Base-by-base conservation (phyloP, 2,329 filamentous ascomycete genomes). In the Rutstroemia sydowiana region DNA sequence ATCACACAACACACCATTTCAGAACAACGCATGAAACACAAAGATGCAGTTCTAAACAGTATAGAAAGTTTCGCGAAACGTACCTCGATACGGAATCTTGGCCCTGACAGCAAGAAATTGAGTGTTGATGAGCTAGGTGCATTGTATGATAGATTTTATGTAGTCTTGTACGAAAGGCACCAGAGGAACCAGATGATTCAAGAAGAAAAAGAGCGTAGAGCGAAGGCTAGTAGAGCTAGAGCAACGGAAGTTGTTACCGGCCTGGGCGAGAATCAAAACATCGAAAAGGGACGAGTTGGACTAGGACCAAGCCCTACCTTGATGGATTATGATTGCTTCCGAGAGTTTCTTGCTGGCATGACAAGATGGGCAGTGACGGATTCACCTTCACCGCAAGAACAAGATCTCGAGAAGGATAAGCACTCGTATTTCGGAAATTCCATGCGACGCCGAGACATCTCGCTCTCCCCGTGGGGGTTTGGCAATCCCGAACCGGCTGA, bases 51-150 rank as follows among this genome's bases (percentile, higher is more conserved):
- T 30, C 75, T 98, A 51, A 90, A 90, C 67, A 96, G 91, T 59
- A 97, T 98, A 64, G 93, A 97, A 71, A 95, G 82, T 61, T 98
- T 98, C 65, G 90, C 93, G 48, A 98, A 97, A 73, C 82, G 93
- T 58, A 98, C 93, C 2, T 95, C 92, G 1, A 95, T 98, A 56
- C 81, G 93, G 32, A 98, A 98, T 63, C 79, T 98, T 23, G 93
- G 93, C 0, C 90, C 92, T 0, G 93, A 98, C 61, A 96, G 91
- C 74, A 98, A 97, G 71, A 81, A 91, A 48, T 74, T 98, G 31
- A 88, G 81, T 63, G 75, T 84, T 6, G 89, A 92, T 45, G 93
- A 98, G 65, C 77, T 98, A 3, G 88, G 89, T 28, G 86, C 88
- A 37, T 73, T 97, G 20, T 98, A 98, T 64, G 93, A 98, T 68